These are phyloP conservation scores for Aspergillus sp. DNA, from an alignment of 2,329 filamentous ascomycete species.

Conservation along the genomic window DNA sequence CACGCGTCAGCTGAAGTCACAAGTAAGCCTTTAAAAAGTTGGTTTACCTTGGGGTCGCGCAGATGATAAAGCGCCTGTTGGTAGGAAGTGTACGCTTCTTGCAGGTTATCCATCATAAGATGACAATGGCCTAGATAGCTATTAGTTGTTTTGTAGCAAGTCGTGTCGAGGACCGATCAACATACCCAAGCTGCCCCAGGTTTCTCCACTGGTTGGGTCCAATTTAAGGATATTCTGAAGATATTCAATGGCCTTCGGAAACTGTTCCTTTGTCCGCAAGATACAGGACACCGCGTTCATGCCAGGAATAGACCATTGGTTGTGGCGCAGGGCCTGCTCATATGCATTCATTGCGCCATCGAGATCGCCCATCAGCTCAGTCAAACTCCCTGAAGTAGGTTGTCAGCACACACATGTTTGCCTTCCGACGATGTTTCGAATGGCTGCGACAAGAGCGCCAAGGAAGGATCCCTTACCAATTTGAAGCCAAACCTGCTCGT, in stretches of 20 bases:
- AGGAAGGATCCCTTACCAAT: slow-evolving; percentile 66
- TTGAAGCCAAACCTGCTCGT: slow-evolving; percentile 88
- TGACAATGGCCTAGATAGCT: slow-evolving; percentile 79
- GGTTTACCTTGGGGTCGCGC: slow-evolving; percentile 79
- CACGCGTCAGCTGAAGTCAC: slow-evolving; percentile 11
- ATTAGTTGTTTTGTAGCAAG: slow-evolving; percentile 9
- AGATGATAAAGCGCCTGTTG: slow-evolving; percentile 93
- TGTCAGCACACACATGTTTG: slow-evolving; percentile 14
- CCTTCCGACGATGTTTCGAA: no score
- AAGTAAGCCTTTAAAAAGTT: neutral
- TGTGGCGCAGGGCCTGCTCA: slow-evolving; percentile 83
- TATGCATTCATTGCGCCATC: slow-evolving; percentile 90
- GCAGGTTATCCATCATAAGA: slow-evolving; percentile 97
- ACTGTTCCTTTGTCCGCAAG: slow-evolving; percentile 86
- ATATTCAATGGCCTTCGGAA: slow-evolving; percentile 90
- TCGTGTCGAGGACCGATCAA: slow-evolving; percentile 5
- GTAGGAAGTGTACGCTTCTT: slow-evolving; percentile 95
- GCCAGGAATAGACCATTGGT: slow-evolving; percentile 81
- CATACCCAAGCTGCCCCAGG: slow-evolving; percentile 91
- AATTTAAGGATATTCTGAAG: slow-evolving; percentile 87
- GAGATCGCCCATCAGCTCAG: slow-evolving; percentile 81
- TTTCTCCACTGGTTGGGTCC: slow-evolving; percentile 85
- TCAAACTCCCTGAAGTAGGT: slow-evolving; percentile 66
- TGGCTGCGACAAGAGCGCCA: neutral
- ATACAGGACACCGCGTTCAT: slow-evolving; percentile 95